Base-by-base conservation (phyloP, 1,139 yeast species). In the Diutina neorugosa region DNA sequence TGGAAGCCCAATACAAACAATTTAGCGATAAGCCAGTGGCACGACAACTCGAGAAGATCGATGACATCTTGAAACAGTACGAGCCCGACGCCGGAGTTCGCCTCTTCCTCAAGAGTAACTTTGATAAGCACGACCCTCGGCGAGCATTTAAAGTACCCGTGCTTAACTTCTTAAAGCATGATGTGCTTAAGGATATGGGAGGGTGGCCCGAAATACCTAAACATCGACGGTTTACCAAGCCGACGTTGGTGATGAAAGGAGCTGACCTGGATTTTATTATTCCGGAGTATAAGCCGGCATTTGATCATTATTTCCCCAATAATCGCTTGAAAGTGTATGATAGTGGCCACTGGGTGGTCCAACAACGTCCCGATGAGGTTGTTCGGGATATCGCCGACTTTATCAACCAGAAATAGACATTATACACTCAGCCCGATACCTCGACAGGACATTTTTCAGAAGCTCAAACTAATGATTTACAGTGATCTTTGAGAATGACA, bases 311-410 rank as follows among this genome's bases (percentile, higher is more conserved):
- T 57, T 78, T 77, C 63, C 63, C 70, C 23, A 55, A 69, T 46
- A 54, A 66, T 21, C 58, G 59, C 34, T 60, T 65, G 47, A 60
- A 60, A 20, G 68, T 65, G 18, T 68, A 71, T 52, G 70, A 76
- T 53, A 65, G 77, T 37, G 74, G 77, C 9, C 82, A 78, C 63
- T 76, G 77, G 70, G 61, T 77, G 2, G 68, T 75, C 31, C 66
- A 69, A 20, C 79, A 76, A 53, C 64, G 66, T 57, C 77, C 77
- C 2, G 57, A 63, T 12, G 65, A 65, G 55, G 75, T 76, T 58
- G 66, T 70, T 44, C 59, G 57, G 8, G 63, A 58, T 48, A 60
- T 64, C 58, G 60, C 58, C 41, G 53, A 54, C 40, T 67, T 68
- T 52, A 47, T 63, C 25, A 55, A 50, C 25, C 16, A 23, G 25